Base-by-base conservation (phyloP, 2,329 filamentous ascomycete species). In the Sclerotinia sclerotiorum region DNA sequence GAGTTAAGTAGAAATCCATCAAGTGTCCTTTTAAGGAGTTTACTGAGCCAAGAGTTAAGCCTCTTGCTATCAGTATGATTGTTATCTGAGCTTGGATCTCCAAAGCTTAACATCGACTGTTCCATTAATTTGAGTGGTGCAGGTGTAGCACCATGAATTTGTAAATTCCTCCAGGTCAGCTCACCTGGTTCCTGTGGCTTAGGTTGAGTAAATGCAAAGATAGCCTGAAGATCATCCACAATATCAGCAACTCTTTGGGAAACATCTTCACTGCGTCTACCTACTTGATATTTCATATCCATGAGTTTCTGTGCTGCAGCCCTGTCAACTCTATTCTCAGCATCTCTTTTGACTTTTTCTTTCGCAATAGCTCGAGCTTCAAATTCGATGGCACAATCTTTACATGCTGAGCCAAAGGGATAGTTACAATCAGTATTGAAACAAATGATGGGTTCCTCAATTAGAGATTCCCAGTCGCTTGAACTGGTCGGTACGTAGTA, bases 351-450 rank as follows among this genome's bases (percentile, higher is more conserved):
- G 10, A 13, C 11, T 39, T 8, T 48, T 2, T 19, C 2, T 29
- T 35, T 39, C 8, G 32, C 32, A 46, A 8, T 15, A 21, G 42
- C 32, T 10, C 54, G 55, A 19, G n/a, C 13, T 1, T 51, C 29
- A 2, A 51, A 32, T 51, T 48, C 64, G 1, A 10, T 17, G 0
- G 15, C 42, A 49, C 72, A 73, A 6, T 57, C 17, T 3, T 17
- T 3, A 52, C 72, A 73, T 1, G 55, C 35, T 0, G 68, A 54
- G 29, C 72, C 72, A 44, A 67, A 70, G 3, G 70, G 72, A 51
- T 61, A 73, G 2, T 62, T 60, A 24, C 70, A 73, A 3, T 69
- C 42, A 15, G 57, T 44, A 42, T 72, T 48, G n/a, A 67, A 60
- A 39, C 72, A 73, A 6, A 68, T 62, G 17, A 67, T 49, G 44